A percentile compares a stretch with the other conserved stretches of the same genome.
Evolutionary conservation across 2,329 filamentous ascomycete species (phyloP).

Genomic region (Helicocarpus griseus): DNA sequence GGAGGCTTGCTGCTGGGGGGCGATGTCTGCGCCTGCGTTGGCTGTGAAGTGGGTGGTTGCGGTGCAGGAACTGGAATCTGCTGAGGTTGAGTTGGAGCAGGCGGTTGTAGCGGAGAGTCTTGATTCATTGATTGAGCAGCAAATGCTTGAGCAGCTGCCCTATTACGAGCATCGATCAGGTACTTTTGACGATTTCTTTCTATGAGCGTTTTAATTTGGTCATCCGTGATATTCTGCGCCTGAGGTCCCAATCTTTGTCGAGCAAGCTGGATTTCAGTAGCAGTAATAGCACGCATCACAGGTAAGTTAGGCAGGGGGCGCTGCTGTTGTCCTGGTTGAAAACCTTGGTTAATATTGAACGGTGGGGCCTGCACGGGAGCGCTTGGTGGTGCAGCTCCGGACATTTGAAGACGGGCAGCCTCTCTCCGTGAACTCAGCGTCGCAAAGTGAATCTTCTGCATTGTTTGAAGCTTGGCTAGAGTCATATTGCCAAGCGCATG

Average conservation of each 20-base stretch:
- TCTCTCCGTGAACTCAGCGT: conserved; percentile 21
- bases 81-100: conserved; percentile 11
- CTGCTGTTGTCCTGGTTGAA: conserved; percentile 21
- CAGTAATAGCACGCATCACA: conserved; percentile 25
- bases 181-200: conserved; percentile 28
- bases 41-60: conserved; percentile 17
- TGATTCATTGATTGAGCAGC: conserved; percentile 17
- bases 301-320: conserved; percentile 20
- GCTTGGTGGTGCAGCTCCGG: conserved; percentile 16
- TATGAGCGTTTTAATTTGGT: conserved; percentile 31
- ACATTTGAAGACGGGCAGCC: conserved; percentile 17
- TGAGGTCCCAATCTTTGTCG: conserved; percentile 27
- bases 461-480: conserved; percentile 29
- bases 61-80: conserved; percentile 13
- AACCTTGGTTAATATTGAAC: conserved; percentile 19
- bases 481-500: conserved; percentile 33
- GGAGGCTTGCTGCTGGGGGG: conserved; percentile 12
- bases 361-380: conserved; percentile 17
- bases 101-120: conserved; percentile 17
- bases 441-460: conserved; percentile 37
- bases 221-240: conserved; percentile 29
- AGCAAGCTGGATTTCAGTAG: conserved; percentile 27
- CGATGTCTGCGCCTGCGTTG: conserved; percentile 15
- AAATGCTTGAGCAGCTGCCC: conserved; percentile 13
- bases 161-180: conserved; percentile 22